Percentiles rank a stretch among this genome's conserved stretches.
These are phyloP conservation scores for Eutypella sp. DNA, from an alignment of 2,329 filamentous ascomycete species.

Conservation along the genomic window DNA sequence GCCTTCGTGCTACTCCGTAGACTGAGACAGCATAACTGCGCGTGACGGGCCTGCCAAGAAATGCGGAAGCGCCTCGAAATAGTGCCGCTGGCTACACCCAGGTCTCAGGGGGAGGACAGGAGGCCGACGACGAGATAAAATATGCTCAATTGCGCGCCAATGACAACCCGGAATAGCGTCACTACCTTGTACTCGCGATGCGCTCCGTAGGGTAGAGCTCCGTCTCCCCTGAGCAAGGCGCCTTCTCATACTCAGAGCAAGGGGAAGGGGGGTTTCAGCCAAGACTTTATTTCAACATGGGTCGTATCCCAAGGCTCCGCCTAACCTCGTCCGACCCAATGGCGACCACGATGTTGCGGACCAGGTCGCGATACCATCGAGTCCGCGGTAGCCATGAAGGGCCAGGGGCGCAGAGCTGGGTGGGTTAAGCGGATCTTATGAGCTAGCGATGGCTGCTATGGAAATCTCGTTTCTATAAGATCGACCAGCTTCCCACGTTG, in stretches of 20 bases:
- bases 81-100: neutral
- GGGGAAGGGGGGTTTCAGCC: conserved; percentile 5
- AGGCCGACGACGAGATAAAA: neutral
- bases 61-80: neutral
- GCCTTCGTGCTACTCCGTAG: too few species aligned
- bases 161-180: too few species aligned
- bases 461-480: conserved; percentile 18
- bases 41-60: neutral
- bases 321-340: neutral
- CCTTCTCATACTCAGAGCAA: neutral
- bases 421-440: conserved; percentile 10
- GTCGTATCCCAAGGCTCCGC: conserved; percentile 2
- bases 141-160: neutral
- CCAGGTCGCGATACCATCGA: conserved; percentile 6
- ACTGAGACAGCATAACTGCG: neutral
- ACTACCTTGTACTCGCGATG: neutral
- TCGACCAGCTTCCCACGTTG: conserved; percentile 10
- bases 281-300: conserved; percentile 3
- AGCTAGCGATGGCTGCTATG: conserved; percentile 5
- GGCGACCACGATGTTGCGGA: neutral
- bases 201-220: neutral
- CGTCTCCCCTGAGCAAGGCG: neutral
- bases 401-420: neutral
- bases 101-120: too few species aligned
- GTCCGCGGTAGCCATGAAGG: neutral